Conservation (phyloP, 2,329 filamentous ascomycete species). For the Xylariaceae sp. region DNA sequence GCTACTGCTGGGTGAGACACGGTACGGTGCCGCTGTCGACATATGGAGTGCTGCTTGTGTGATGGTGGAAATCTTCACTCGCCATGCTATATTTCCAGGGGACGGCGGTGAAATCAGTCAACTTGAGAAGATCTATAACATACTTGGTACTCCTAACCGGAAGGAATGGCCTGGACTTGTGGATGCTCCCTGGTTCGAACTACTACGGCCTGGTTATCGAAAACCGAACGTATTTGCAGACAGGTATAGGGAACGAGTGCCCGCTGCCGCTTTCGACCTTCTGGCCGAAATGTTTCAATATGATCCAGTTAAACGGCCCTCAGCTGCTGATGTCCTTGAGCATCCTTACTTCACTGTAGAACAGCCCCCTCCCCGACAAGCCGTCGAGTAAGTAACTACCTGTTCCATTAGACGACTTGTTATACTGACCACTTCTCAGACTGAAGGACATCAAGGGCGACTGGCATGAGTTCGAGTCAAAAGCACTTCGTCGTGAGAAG, state of each 20-base stretch:
- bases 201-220: slow-evolving; percentile 79
- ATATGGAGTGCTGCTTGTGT: slow-evolving; percentile 98
- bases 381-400: slow-evolving; percentile 74
- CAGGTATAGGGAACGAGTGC: slow-evolving; percentile 79
- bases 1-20: slow-evolving; percentile 86
- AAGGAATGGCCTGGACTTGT: slow-evolving; percentile 86
- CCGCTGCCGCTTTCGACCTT: slow-evolving; percentile 82
- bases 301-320: slow-evolving; percentile 83
- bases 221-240: slow-evolving; percentile 80
- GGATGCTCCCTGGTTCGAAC: slow-evolving; percentile 97
- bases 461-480: slow-evolving; percentile 99
- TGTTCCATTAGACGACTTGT: not conserved
- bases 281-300: slow-evolving; percentile 86
- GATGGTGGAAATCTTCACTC: slow-evolving; percentile 94
- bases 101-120: slow-evolving; percentile 96
- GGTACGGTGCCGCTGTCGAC: slow-evolving; percentile 88
- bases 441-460: slow-evolving; percentile 85
- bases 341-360: slow-evolving; percentile 90
- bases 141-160: slow-evolving; percentile 86
- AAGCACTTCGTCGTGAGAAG: slow-evolving; percentile 89
- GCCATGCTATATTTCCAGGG: slow-evolving; percentile 91
- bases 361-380: slow-evolving; percentile 77
- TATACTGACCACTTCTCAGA: slow-evolving; percentile 53
- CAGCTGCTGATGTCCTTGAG: slow-evolving; percentile 80
- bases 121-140: slow-evolving; percentile 93